phyloP scores from a whole-genome alignment of 768 basidiomycete genomes.

The Thelephora ganbajun region DNA sequence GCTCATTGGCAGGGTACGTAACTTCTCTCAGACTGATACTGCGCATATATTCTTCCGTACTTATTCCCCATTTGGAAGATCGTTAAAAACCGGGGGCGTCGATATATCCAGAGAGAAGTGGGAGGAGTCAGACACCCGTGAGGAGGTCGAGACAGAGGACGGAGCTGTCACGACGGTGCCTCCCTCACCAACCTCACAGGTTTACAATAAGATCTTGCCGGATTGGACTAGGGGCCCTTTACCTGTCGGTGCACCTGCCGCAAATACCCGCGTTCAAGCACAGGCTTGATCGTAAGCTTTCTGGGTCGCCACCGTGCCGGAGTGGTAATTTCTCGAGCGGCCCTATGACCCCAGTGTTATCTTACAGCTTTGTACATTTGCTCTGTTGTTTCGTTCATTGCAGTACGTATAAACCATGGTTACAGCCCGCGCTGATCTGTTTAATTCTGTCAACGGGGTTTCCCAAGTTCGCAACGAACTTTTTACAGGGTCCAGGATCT shows the following conservation, averaged over 20 bases:
- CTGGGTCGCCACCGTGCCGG: too few species aligned
- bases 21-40: background rate
- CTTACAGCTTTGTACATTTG: too few species aligned
- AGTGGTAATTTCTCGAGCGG: too few species aligned
- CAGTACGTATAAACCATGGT: too few species aligned
- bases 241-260: constrained; percentile 49
- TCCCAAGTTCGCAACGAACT: too few species aligned
- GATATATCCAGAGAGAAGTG: constrained; percentile 78
- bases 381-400: too few species aligned
- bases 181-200: constrained; percentile 19
- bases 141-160: constrained; percentile 19
- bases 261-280: constrained; percentile 8
- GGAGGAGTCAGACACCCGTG: constrained; percentile 51
- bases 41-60: background rate
- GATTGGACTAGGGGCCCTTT: constrained; percentile 71
- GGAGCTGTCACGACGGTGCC: constrained; percentile 10
- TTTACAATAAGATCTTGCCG: constrained; percentile 32
- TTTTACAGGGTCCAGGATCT: too few species aligned
- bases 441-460: too few species aligned
- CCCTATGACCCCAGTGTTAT: too few species aligned
- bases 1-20: constrained; percentile 78
- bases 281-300: too few species aligned
- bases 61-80: constrained; percentile 24
- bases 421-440: too few species aligned
- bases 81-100: constrained; percentile 74